Evolutionary conservation across 2,329 filamentous ascomycete genomes (phyloP).

Genomic region (Penicillium sp.): DNA sequence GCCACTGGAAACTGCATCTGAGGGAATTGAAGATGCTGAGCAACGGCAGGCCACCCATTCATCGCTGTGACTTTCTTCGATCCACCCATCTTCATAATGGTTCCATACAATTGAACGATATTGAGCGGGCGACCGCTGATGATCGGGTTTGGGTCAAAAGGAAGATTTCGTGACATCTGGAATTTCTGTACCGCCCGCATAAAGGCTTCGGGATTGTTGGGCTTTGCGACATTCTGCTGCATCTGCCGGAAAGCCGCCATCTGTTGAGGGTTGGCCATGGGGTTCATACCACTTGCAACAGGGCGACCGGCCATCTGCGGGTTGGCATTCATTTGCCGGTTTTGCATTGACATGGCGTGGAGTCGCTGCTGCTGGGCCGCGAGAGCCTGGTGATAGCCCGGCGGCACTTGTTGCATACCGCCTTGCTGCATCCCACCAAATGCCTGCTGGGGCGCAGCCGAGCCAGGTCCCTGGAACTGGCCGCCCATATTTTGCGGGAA

Average conservation of each 20-base stretch:
- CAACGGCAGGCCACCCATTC: conserved; percentile 74
- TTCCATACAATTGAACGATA: conserved; percentile 74
- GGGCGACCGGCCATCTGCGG: conserved; percentile 37
- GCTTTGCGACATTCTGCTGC: conserved; percentile 45
- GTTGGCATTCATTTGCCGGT: conserved; percentile 59
- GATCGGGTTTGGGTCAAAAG: conserved; percentile 72
- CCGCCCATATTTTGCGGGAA: conserved; percentile 42
- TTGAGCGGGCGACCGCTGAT: conserved; percentile 74
- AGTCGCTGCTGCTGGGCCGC: conserved; percentile 70
- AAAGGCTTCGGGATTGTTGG: conserved; percentile 63
- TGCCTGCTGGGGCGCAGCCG: conserved; percentile 35
- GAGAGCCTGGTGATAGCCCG: conserved; percentile 58
- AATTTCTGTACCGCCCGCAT: conserved; percentile 76
- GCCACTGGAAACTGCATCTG: conserved; percentile 66
- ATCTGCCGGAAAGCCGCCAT: conserved; percentile 52
- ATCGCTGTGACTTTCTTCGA: conserved; percentile 70
- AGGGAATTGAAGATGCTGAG: conserved; percentile 62
- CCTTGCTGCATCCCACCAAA: conserved; percentile 38
- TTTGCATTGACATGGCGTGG: conserved; percentile 81
- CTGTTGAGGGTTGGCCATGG: conserved; percentile 42
- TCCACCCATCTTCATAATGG: conserved; percentile 74
- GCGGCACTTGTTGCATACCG: conserved; percentile 42
- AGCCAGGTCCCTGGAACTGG: conserved; percentile 43
- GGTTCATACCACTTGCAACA: conserved; percentile 36
- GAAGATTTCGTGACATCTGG: conserved; percentile 72